Percentiles rank a stretch among this genome's conserved stretches.
Conservation (phyloP, 169 alveolate genomes). For the Amoebophrya sp. region DNA sequence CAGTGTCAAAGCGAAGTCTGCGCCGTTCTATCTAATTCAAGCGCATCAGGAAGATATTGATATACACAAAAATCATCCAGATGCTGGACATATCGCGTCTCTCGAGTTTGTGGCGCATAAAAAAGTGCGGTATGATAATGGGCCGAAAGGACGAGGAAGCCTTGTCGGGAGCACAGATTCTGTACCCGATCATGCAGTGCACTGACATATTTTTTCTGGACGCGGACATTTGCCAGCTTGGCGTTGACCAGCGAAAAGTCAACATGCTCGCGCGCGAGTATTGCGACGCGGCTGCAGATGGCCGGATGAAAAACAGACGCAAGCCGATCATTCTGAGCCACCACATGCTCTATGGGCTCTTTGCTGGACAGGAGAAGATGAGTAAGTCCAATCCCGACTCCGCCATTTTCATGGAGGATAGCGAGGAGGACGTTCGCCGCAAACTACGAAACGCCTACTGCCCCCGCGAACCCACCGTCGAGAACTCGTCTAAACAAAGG, state of each 20-base stretch:
- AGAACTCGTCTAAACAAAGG: constrained; percentile 70
- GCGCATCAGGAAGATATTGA: no score
- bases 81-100: neutral
- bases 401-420: constrained; percentile 97
- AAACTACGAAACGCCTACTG: constrained; percentile 90
- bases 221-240: constrained; percentile 97
- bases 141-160: constrained; percentile 73
- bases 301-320: constrained; percentile 28
- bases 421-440: constrained; percentile 74
- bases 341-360: constrained; percentile 91
- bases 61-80: neutral
- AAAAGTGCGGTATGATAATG: constrained; percentile 96
- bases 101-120: constrained; percentile 51
- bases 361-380: constrained; percentile 96
- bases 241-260: constrained; percentile 98
- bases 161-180: constrained; percentile 36
- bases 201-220: constrained; percentile 94
- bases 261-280: constrained; percentile 97
- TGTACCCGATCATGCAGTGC: constrained; percentile 98
- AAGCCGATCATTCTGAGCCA: constrained; percentile 90
- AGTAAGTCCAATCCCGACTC: constrained; percentile 85
- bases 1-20: no score
- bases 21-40: no score
- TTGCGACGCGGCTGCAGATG: constrained; percentile 49
- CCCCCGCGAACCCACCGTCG: constrained; percentile 70